phyloP scores from a whole-genome alignment of 306 rosid species.

The Hippophae gyantsensis region DNA sequence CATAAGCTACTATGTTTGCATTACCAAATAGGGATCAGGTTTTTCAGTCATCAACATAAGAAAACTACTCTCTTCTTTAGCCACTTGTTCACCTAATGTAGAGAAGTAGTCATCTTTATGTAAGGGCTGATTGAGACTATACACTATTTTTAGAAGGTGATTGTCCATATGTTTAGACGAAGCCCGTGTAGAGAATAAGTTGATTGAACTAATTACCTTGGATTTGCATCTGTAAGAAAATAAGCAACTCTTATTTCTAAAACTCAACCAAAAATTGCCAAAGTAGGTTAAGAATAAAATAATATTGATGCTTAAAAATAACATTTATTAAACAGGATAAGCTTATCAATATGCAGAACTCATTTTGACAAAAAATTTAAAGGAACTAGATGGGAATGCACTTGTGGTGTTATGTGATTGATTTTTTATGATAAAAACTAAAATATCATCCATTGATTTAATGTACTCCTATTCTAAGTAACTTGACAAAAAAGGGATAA shows the following conservation, averaged over 20 bases:
- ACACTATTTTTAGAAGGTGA: neutral
- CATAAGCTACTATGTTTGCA: too few species aligned
- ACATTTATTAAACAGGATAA: neutral
- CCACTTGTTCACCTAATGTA: slow-evolving; percentile 10
- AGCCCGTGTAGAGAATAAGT: neutral
- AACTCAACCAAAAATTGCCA: neutral
- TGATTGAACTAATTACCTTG: neutral
- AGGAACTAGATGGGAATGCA: too few species aligned
- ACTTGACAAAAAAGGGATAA: neutral
- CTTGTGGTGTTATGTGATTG: too few species aligned
- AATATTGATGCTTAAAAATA: neutral
- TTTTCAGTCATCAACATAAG: slow-evolving; percentile 17
- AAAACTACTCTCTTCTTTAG: neutral
- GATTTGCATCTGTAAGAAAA: neutral
- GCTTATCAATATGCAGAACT: neutral
- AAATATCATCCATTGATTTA: too few species aligned
- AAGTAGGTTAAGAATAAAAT: neutral
- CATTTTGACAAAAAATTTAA: neutral
- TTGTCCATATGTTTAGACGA: neutral
- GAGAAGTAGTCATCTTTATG: slow-evolving; percentile 12
- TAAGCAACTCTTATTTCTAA: neutral
- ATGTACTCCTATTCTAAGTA: too few species aligned
- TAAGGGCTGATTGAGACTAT: neutral
- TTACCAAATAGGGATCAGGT: slow-evolving; percentile 23
- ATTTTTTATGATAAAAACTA: too few species aligned